phyloP scores from a whole-genome alignment of 176 grass and related monocot species.

The Secale cereale region DNA sequence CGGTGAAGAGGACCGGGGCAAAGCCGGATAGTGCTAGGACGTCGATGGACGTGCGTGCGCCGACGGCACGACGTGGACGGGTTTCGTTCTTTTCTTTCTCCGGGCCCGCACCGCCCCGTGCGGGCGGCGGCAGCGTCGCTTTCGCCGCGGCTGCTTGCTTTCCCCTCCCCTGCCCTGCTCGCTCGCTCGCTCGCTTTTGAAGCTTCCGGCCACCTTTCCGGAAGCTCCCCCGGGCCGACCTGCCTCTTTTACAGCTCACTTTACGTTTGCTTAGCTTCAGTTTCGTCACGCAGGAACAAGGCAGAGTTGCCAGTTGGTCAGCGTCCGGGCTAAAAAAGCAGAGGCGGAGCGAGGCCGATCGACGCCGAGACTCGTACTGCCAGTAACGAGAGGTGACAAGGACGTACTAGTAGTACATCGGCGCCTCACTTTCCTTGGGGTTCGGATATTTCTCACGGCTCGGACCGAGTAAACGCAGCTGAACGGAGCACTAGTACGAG shows the following conservation, averaged over 20 bases:
- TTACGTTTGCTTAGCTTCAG: not conserved
- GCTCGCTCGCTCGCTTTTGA: conserved; percentile 16
- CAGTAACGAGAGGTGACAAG: not conserved
- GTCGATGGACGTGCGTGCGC: too few species aligned
- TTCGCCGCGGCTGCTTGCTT: conserved; percentile 7
- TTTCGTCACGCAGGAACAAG: not conserved
- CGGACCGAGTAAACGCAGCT: conserved; percentile 24
- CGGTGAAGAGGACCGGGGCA: not conserved
- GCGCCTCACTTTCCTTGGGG: not conserved
- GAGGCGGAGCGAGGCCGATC: not conserved
- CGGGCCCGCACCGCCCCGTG: too few species aligned
- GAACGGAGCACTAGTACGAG: not conserved
- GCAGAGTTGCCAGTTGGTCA: not conserved
- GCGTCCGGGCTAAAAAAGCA: not conserved
- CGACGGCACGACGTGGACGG: not conserved
- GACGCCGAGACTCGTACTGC: too few species aligned
- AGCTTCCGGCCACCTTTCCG: conserved; percentile 44
- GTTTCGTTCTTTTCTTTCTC: not conserved
- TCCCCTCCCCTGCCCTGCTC: too few species aligned
- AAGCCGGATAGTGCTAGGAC: not conserved
- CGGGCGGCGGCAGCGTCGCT: conserved; percentile 6
- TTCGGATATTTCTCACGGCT: not conserved
- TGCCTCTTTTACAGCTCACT: not conserved
- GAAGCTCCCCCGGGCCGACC: conserved; percentile 35
- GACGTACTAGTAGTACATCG: not conserved